Conservation (phyloP, 371 early-diverging fungal species). For the Capillidium rhysosporum region DNA sequence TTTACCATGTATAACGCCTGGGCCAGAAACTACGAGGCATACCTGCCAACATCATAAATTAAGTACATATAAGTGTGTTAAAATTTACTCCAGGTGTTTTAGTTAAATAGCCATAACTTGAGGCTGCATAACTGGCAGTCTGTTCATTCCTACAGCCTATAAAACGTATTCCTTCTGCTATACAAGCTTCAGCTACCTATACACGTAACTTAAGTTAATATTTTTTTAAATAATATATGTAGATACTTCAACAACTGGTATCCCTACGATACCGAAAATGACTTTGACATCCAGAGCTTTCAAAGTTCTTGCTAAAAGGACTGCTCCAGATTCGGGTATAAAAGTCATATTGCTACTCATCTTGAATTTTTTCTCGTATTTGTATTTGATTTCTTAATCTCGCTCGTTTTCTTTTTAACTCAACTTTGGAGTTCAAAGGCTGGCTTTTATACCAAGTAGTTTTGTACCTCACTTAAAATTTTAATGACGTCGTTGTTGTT, state of each 20-base stretch:
- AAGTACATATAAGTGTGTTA: not conserved
- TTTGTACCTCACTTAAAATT: too few relatives aligned
- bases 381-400: too few relatives aligned
- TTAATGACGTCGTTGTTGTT: too few relatives aligned
- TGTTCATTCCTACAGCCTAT: conserved; percentile 62
- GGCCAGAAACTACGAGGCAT: conserved; percentile 57
- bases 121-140: conserved; percentile 57
- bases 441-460: too few relatives aligned
- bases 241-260: conserved; percentile 43
- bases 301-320: conserved; percentile 32
- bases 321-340: conserved; percentile 21
- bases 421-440: too few relatives aligned
- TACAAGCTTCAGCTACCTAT: conserved; percentile 12
- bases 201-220: not conserved
- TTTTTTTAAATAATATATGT: not conserved
- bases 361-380: too few relatives aligned
- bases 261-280: conserved; percentile 69
- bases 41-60: conserved; percentile 10
- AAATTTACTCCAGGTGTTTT: conserved; percentile 34
- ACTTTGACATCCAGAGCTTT: conserved; percentile 38
- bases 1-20: conserved; percentile 58
- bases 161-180: conserved; percentile 41
- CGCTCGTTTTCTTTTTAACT: too few relatives aligned
- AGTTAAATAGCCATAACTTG: conserved; percentile 38
- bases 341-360: too few relatives aligned